Conservation (phyloP, 805 yeast genomes). For the Wickerhamiella galacta region DNA sequence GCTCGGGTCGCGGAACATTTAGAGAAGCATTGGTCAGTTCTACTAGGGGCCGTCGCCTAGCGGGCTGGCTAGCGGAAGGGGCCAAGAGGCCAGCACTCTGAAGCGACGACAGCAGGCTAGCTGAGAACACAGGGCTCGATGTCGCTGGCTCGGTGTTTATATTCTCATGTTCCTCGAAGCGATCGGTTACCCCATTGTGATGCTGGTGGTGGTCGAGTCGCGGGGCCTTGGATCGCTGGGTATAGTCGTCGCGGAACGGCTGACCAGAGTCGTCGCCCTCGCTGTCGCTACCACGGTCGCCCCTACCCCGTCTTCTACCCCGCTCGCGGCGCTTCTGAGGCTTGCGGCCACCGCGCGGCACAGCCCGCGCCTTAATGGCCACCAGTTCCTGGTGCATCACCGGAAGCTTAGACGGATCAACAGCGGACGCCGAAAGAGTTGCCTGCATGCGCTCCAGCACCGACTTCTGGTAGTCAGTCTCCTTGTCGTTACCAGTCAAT, state of each 20-base stretch:
- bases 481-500: constrained; percentile 14
- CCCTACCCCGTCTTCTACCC: neutral
- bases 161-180: too few species aligned
- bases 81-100: neutral
- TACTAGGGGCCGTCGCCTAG: constrained; percentile 9
- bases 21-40: constrained; percentile 21
- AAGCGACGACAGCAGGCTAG: neutral
- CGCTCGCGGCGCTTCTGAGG: neutral
- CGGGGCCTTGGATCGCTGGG: too few species aligned
- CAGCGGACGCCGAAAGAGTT: constrained; percentile 16
- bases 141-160: too few species aligned
- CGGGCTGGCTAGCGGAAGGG: constrained; percentile 1
- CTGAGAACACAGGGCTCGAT: neutral
- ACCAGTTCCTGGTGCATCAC: constrained; percentile 19
- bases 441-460: constrained; percentile 18
- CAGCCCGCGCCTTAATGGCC: constrained; percentile 5
- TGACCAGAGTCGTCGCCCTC: too few species aligned
- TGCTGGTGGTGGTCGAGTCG: too few species aligned
- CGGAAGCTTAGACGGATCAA: constrained; percentile 17
- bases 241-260: too few species aligned
- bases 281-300: neutral
- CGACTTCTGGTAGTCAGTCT: constrained; percentile 19
- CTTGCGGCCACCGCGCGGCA: neutral
- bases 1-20: constrained; percentile 19
- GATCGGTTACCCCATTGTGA: too few species aligned